These are phyloP conservation scores for Isatis tinctoria DNA, from an alignment of 345 rosid genomes.

Conservation along the genomic window DNA sequence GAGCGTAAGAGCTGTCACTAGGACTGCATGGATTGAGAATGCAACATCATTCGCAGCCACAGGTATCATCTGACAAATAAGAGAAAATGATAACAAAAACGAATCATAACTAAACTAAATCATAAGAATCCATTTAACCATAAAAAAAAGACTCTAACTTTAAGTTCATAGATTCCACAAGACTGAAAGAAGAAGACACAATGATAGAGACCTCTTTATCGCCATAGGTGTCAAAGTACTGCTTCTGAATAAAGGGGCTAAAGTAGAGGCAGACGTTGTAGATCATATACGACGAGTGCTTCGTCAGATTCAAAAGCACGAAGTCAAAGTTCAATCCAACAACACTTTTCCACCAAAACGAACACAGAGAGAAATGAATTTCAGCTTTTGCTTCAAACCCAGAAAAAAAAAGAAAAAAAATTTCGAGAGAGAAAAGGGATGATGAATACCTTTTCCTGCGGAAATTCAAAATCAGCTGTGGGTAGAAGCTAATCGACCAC, in stretches of 20 bases:
- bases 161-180: neutral
- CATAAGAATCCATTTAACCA: neutral
- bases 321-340: constrained; percentile 95
- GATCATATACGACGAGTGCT: constrained; percentile 90
- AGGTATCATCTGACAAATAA: constrained; percentile 74
- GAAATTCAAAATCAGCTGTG: constrained; percentile 77
- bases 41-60: constrained; percentile 95
- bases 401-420: neutral
- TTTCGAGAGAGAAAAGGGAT: neutral
- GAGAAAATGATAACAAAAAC: too few relatives aligned
- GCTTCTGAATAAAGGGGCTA: constrained; percentile 65
- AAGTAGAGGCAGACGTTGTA: constrained; percentile 88
- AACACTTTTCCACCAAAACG: constrained; percentile 39
- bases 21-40: constrained; percentile 84
- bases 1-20: constrained; percentile 60
- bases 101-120: too few relatives aligned
- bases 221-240: constrained; percentile 78
- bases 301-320: constrained; percentile 81
- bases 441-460: constrained; percentile 54
- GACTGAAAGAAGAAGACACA: too few relatives aligned
- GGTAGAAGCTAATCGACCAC: constrained; percentile 89
- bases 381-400: neutral
- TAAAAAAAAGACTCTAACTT: neutral
- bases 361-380: neutral
- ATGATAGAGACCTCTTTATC: constrained; percentile 33